Conservation (phyloP, 306 rosid species). For the Macrotyloma uniflorum region DNA sequence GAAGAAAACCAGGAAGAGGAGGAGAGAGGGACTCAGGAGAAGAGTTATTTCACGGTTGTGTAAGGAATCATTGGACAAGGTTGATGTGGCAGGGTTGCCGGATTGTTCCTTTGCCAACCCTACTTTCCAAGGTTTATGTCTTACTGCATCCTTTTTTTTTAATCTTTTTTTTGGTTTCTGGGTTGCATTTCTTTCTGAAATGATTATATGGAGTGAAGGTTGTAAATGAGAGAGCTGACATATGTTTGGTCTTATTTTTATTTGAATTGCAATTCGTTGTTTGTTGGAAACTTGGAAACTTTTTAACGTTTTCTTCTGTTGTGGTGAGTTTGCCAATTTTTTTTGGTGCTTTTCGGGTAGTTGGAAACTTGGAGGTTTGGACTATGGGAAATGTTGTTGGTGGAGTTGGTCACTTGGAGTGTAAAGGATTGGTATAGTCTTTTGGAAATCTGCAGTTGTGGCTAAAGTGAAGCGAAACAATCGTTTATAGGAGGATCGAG, state of each 20-base stretch:
- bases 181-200: neutral
- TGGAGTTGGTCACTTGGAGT: conserved; percentile 21
- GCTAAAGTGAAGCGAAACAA: neutral
- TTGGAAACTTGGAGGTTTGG: conserved; percentile 33
- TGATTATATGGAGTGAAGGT: conserved; percentile 12
- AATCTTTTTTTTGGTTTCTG: neutral
- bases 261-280: conserved; percentile 29
- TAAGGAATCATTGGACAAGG: conserved; percentile 59
- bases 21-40: conserved; percentile 52
- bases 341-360: conserved; percentile 30
- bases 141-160: neutral
- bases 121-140: conserved; percentile 67
- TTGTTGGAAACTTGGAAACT: conserved; percentile 26
- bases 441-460: conserved; percentile 6
- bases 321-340: conserved; percentile 10
- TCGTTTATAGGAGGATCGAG: conserved; percentile 16
- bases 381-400: conserved; percentile 28
- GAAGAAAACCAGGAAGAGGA: conserved; percentile 50
- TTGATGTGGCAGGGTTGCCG: conserved; percentile 45
- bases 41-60: conserved; percentile 57
- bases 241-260: neutral
- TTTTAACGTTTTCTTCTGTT: conserved; percentile 1
- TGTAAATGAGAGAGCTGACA: neutral
- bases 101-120: conserved; percentile 65
- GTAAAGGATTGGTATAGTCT: conserved; percentile 7